Conservation (phyloP, 2,329 filamentous ascomycete species). For the Ophiostoma quercus region DNA sequence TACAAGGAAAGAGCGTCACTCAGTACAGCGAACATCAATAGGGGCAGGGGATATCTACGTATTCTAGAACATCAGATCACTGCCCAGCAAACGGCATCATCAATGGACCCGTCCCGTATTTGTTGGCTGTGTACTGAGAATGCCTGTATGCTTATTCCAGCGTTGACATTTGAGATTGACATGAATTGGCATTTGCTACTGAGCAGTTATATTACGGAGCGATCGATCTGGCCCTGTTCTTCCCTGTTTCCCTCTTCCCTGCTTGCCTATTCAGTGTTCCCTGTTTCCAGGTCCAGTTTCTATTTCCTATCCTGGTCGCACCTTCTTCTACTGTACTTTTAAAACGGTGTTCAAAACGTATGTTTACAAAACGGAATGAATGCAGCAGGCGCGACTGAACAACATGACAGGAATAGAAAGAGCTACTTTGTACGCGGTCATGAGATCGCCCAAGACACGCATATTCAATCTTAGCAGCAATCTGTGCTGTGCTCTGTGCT, state of each 20-base stretch:
- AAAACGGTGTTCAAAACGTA: too few relatives aligned
- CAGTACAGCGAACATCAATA: background rate
- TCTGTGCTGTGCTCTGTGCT: background rate
- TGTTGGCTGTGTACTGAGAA: constrained; percentile 7
- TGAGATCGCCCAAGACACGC: constrained; percentile 3
- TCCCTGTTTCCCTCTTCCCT: constrained; percentile 27
- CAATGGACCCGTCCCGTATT: constrained; percentile 8
- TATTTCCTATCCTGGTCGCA: background rate
- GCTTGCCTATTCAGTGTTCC: constrained; percentile 24
- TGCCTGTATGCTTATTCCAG: background rate
- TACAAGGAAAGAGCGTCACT: background rate
- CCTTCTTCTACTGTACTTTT: background rate
- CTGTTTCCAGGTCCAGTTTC: constrained; percentile 22
- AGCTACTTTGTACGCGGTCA: background rate
- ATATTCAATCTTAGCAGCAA: background rate
- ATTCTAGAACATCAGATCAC: background rate
- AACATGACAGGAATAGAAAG: background rate
- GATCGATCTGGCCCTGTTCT: constrained; percentile 24
- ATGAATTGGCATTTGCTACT: too few relatives aligned
- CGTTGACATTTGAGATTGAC: background rate
- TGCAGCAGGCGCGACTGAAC: too few relatives aligned
- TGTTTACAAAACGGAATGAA: too few relatives aligned
- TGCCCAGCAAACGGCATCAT: background rate
- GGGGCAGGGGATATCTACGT: background rate
- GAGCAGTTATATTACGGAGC: background rate